These are phyloP conservation scores for Paramecium pentaurelia DNA, from an alignment of 73 alveolate species.

Conservation along the genomic window DNA sequence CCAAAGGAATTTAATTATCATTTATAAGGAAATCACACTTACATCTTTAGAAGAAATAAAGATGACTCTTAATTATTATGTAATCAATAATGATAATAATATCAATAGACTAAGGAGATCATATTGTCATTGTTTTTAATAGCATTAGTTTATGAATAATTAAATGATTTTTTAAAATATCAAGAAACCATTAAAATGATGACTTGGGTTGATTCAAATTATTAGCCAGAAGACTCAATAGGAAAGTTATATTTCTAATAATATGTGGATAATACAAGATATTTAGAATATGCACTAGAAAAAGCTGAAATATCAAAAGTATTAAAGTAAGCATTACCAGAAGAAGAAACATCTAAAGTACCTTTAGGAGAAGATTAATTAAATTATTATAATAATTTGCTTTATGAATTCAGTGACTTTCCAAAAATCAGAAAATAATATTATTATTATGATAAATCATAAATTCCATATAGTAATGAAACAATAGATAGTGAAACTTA, in stretches of 20 bases:
- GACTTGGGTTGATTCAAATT: conserved; percentile 5
- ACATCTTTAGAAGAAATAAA: neutral
- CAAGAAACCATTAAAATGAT: neutral
- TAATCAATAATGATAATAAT: neutral
- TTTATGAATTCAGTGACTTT: neutral
- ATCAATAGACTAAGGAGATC: neutral
- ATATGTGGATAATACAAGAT: neutral
- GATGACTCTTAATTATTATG: neutral
- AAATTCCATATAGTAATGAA: neutral
- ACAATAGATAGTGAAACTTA: neutral
- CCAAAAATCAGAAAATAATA: neutral
- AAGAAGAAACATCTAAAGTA: neutral
- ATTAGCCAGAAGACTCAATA: neutral
- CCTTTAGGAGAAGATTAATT: neutral
- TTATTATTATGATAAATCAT: neutral
- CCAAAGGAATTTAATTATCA: neutral
- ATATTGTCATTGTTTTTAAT: neutral
- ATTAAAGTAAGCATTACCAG: neutral
- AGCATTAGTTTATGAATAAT: neutral
- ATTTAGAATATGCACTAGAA: neutral
- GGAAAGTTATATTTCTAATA: neutral
- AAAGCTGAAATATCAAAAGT: neutral
- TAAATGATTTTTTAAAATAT: neutral
- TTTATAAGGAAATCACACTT: neutral
- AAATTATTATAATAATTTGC: neutral